phyloP scores from a whole-genome alignment of 2,329 filamentous ascomycete genomes.

The Sporothrix curviconia region DNA sequence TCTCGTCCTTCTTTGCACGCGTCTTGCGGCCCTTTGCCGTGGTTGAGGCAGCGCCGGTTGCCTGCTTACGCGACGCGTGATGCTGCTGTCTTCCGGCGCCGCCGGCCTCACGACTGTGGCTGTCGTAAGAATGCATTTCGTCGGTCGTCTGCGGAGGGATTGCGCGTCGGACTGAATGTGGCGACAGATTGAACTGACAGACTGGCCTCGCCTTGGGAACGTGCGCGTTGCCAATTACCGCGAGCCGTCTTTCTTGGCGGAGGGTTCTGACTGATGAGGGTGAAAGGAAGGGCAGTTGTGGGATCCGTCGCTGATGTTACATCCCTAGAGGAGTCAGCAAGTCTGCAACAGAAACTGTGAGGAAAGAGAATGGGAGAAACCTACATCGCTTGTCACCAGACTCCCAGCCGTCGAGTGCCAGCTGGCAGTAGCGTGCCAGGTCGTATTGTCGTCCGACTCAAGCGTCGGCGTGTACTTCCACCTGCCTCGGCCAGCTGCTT shows the following conservation, averaged over 20 bases:
- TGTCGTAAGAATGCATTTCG: conserved; percentile 54
- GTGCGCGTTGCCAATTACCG: conserved; percentile 48
- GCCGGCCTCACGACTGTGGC: conserved; percentile 53
- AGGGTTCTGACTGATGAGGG: conserved; percentile 53
- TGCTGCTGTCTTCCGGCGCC: conserved; percentile 40
- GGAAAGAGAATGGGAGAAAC: too few relatives aligned
- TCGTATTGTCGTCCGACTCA: conserved; percentile 82
- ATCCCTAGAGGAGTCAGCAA: conserved; percentile 46
- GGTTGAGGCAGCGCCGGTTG: conserved; percentile 28
- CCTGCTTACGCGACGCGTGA: conserved; percentile 50
- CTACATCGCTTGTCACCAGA: conserved; percentile 77
- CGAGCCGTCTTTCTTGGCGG: conserved; percentile 48
- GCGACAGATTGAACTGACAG: conserved; percentile 52
- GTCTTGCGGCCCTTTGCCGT: conserved; percentile 39
- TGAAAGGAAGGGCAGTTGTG: conserved; percentile 79
- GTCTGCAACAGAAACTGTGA: neutral
- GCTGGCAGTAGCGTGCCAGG: conserved; percentile 83
- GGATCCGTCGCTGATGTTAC: conserved; percentile 77
- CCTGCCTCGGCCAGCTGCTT: conserved; percentile 89
- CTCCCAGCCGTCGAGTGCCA: conserved; percentile 93
- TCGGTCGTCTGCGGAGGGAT: conserved; percentile 46
- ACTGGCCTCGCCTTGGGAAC: conserved; percentile 62
- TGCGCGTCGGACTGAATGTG: conserved; percentile 44
- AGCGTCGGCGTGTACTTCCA: conserved; percentile 87
- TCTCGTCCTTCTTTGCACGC: conserved; percentile 48